A percentile compares a stretch with the other conserved stretches of the same genome.
Conservation (phyloP, 768 basidiomycete species). For the Tephrocybe sp. region DNA sequence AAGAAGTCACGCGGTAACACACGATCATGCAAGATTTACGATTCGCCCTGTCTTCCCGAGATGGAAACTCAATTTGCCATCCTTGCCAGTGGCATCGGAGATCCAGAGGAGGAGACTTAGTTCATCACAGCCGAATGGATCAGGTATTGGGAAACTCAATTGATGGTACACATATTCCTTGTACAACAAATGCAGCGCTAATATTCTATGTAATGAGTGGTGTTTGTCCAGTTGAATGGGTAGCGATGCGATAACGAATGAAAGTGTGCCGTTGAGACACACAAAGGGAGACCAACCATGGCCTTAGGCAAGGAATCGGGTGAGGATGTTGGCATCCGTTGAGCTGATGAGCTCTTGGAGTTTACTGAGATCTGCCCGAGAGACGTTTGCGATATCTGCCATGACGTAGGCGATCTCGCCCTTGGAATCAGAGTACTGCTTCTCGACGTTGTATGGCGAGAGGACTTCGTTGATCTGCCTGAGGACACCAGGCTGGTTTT, state of each 20-base stretch:
- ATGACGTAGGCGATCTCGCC: conserved; percentile 92
- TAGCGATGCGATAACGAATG: conserved; percentile 21
- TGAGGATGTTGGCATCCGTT: conserved; percentile 87
- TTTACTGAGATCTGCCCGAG: conserved; percentile 72
- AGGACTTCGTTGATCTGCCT: conserved; percentile 92
- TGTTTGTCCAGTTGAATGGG: conserved; percentile 51
- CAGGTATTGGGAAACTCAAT: conserved; percentile 16
- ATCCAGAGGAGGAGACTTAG: conserved; percentile 86
- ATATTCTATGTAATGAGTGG: conserved; percentile 21
- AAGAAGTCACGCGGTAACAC: conserved; percentile 92
- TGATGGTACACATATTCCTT: conserved; percentile 22
- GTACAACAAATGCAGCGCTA: conserved; percentile 23
- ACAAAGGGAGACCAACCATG: not conserved
- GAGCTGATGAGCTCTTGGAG: conserved; percentile 77
- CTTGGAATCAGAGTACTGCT: conserved; percentile 98
- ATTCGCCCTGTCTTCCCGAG: conserved; percentile 96
- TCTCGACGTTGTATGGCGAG: conserved; percentile 96
- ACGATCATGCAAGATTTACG: conserved; percentile 95
- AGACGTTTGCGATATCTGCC: conserved; percentile 95
- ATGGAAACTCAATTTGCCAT: conserved; percentile 96
- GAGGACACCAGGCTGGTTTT: conserved; percentile 94
- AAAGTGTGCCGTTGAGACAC: conserved; percentile 18
- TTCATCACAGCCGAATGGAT: not conserved
- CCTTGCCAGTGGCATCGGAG: conserved; percentile 86
- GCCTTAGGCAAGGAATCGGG: conserved; percentile 71